These are phyloP conservation scores for Pyrrhoderma noxium DNA, from an alignment of 1,284 basidiomycete species.

Conservation along the genomic window DNA sequence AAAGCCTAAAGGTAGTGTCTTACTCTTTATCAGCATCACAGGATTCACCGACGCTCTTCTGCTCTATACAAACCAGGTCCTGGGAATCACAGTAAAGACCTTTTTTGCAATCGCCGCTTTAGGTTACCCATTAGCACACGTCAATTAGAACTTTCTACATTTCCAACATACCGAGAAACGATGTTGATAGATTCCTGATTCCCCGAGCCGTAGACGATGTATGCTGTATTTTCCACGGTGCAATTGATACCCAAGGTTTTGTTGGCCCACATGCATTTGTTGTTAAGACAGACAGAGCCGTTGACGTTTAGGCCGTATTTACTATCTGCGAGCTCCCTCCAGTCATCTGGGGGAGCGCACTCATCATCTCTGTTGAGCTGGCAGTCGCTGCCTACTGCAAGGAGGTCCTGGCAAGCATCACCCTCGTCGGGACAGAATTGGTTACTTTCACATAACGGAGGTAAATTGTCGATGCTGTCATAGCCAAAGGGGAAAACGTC, in stretches of 20 bases:
- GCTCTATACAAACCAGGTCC: slow-evolving; percentile 49
- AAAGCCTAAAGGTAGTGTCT: slow-evolving; percentile 22
- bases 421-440: slow-evolving; percentile 83
- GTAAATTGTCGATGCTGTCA: slow-evolving; percentile 36
- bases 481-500: slow-evolving; percentile 77
- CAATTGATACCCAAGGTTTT: slow-evolving; percentile 60
- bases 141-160: not conserved
- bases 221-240: slow-evolving; percentile 69
- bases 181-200: slow-evolving; percentile 62
- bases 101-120: slow-evolving; percentile 52
- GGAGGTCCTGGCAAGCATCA: slow-evolving; percentile 56
- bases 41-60: slow-evolving; percentile 45
- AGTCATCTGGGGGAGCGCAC: slow-evolving; percentile 63
- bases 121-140: not conserved
- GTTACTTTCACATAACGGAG: slow-evolving; percentile 52
- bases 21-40: slow-evolving; percentile 82
- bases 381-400: slow-evolving; percentile 61
- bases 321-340: slow-evolving; percentile 50
- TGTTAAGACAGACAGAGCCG: slow-evolving; percentile 74
- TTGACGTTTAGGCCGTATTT: slow-evolving; percentile 66
- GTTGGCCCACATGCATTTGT: slow-evolving; percentile 59
- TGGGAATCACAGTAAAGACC: slow-evolving; percentile 72
- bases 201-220: slow-evolving; percentile 54
- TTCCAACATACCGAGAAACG: slow-evolving; percentile 57
- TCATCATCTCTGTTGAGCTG: slow-evolving; percentile 87